A percentile compares a stretch with the other conserved stretches of the same genome.
Conservation (phyloP, 108 stramenopile genomes). For the Nitzschia putrida region DNA sequence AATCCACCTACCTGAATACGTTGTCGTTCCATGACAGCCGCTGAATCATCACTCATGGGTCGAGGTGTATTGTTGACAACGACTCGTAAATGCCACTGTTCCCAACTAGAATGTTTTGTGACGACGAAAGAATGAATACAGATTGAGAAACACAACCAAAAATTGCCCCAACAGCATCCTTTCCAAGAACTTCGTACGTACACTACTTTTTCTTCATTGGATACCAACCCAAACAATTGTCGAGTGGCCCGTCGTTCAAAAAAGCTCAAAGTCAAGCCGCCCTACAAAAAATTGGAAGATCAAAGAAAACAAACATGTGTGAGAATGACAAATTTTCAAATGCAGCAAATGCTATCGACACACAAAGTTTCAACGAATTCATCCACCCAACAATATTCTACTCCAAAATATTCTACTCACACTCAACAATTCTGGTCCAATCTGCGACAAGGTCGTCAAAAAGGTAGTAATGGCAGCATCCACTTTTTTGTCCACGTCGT, state of each 20-base stretch:
- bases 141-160: no score
- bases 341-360: no score
- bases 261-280: conserved; percentile 70
- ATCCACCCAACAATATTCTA: background rate
- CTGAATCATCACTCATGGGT: conserved; percentile 75
- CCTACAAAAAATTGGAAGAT: conserved; percentile 26
- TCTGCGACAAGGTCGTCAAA: conserved; percentile 66
- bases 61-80: conserved; percentile 88
- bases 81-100: conserved; percentile 84
- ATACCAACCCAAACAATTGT: conserved; percentile 81
- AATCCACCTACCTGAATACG: conserved; percentile 63
- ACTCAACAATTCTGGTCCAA: conserved; percentile 81
- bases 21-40: conserved; percentile 81
- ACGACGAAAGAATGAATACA: background rate
- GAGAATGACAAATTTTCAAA: background rate
- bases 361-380: no score
- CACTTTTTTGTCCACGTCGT: conserved; percentile 73
- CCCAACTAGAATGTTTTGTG: conserved; percentile 51
- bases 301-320: background rate
- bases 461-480: conserved; percentile 81
- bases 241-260: conserved; percentile 77
- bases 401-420: conserved; percentile 31
- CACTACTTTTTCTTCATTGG: conserved; percentile 80
- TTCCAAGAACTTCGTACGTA: no score
- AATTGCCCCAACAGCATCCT: no score